Conservation (phyloP, 1,284 basidiomycete species). For the Boletus hoseneyae region DNA sequence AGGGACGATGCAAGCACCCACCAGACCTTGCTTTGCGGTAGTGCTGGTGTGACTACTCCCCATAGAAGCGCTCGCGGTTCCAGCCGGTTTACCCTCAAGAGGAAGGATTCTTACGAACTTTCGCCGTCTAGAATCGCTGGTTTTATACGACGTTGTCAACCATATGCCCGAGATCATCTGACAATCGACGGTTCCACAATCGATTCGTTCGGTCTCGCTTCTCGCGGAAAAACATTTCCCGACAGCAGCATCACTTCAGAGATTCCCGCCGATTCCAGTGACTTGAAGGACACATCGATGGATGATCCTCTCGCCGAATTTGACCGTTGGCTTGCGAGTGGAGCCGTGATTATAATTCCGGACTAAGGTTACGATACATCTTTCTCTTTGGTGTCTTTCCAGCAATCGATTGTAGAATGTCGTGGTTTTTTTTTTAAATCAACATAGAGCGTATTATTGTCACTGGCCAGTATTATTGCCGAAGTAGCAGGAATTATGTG, state of each 20-base stretch:
- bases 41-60: not conserved
- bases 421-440: not conserved
- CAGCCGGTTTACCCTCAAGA: not conserved
- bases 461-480: too few species aligned
- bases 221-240: not conserved
- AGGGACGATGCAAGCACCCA: conserved; percentile 8
- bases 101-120: conserved; percentile 15
- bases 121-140: conserved; percentile 29
- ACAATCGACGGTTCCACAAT: not conserved
- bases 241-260: not conserved
- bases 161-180: conserved; percentile 1
- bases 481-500: too few species aligned
- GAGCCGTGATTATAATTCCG: conserved; percentile 36
- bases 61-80: not conserved
- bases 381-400: not conserved
- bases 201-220: not conserved
- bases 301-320: conserved; percentile 45
- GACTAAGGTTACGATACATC: conserved; percentile 11
- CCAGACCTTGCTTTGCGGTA: not conserved
- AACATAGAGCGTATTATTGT: not conserved
- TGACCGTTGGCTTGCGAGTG: conserved; percentile 47
- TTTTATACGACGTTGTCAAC: conserved; percentile 16
- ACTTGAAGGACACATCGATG: not conserved
- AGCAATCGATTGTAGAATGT: not conserved
- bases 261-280: not conserved